Conservation (phyloP, 176 grass and related monocot genomes). For the Oryza rufipogon region DNA sequence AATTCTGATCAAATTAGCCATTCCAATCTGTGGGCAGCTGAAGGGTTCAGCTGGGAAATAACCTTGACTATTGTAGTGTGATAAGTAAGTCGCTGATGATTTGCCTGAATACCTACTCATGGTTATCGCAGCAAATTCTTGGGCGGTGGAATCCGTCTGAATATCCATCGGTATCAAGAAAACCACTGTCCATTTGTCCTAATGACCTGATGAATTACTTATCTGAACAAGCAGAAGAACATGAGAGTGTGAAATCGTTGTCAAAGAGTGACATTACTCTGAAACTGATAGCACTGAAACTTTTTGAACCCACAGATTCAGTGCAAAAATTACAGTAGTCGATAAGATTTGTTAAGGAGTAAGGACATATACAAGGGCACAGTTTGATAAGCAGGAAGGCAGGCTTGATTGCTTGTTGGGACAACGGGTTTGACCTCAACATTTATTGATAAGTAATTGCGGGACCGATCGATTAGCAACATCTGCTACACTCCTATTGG, state of each 20-base stretch:
- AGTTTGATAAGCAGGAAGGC: neutral
- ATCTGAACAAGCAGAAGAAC: neutral
- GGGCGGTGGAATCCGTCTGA: neutral
- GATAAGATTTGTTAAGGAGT: neutral
- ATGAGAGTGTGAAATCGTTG: neutral
- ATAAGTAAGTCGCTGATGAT: neutral
- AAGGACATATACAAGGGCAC: neutral
- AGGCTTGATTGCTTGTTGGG: neutral
- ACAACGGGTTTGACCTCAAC: neutral
- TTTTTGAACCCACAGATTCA: neutral
- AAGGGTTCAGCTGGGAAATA: neutral
- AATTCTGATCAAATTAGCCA: conserved; percentile 13
- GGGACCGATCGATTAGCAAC: neutral
- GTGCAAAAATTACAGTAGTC: neutral
- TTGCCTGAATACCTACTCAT: neutral
- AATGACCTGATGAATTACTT: neutral
- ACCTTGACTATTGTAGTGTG: neutral
- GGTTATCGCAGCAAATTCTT: neutral
- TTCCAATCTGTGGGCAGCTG: neutral
- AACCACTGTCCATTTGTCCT: neutral
- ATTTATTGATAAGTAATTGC: neutral
- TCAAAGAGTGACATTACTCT: neutral
- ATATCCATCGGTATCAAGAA: neutral
- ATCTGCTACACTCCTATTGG: neutral
- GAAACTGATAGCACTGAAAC: neutral